Base-by-base conservation (phyloP, 202 grass and related monocot genomes). In the Miscanthus sacchariflorus region DNA sequence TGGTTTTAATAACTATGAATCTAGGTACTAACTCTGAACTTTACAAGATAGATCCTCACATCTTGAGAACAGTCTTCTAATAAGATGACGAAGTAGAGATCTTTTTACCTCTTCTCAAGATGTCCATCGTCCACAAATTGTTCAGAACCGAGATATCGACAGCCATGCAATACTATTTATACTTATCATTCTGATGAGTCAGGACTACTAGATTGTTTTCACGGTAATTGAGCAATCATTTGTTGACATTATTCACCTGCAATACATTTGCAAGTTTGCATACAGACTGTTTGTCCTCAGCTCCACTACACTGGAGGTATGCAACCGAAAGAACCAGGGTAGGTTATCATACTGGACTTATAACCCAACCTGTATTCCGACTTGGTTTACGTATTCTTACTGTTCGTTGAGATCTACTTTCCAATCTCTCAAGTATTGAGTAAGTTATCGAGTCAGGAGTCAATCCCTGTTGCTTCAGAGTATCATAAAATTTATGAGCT, bases 381-480 rank as follows among this genome's bases (percentile, higher is more conserved):
- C 75, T 85, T 74, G 88, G 79, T 88, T 90, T 98, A 25, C 85
- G 90, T 79, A 86, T 90, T 89, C 91, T 90, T 78, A 45, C 84
- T 64, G 88, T 85, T 87, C 43, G 89, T 15, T 90, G 92, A 75
- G 89, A 90, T 78, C 83, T 79, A 95, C 72, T 87, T 88, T 96
- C 91, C 75, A 98, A 77, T 70, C 89, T 76, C 87, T 93, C 96
- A 83, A 98, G 80, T 88, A 94, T 95, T 64, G 94, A 95, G 80
- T 95, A 95, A 74, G 94, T 95, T 93, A 95, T 98, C 9, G 90
- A 93, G 77, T 98, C 91, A 68, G 96, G 96, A 90, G 81, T 69
- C 85, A 98, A 66, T 9, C 91, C 87, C 50, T 93, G 92, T 88
- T 92, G 91, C 86, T 98, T 94, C 74, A 98, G 42, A 84, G 33